Percentiles rank a stretch among this genome's conserved stretches.
phyloP scores from a whole-genome alignment of 176 grass and related monocot genomes.

The Cocos nucifera region DNA sequence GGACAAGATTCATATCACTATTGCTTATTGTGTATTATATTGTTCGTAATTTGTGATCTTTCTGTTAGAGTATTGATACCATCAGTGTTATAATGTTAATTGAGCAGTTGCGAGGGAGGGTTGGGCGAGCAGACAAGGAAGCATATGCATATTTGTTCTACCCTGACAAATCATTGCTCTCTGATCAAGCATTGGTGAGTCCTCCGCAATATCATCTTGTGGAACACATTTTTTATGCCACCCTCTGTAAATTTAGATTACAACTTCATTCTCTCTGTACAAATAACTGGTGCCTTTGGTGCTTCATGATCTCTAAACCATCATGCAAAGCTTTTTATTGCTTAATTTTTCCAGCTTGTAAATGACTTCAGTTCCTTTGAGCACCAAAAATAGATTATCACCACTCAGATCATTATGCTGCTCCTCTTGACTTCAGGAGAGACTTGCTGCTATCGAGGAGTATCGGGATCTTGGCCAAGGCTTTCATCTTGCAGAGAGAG shows the following conservation, averaged over 20 bases:
- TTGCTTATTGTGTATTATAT: not conserved
- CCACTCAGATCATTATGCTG: no score
- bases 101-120: constrained; percentile 76
- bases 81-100: constrained; percentile 18
- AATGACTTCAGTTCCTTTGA: no score
- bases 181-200: constrained; percentile 61
- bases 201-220: constrained; percentile 4
- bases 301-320: no score
- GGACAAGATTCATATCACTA: no score
- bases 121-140: constrained; percentile 87
- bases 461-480: constrained; percentile 80
- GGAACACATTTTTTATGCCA: constrained; percentile 15
- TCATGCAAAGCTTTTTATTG: no score
- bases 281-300: no score
- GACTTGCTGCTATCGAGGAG: constrained; percentile 82
- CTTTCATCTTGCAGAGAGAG: constrained; percentile 90
- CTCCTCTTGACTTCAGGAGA: constrained; percentile 50
- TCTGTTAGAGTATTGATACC: no score
- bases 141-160: constrained; percentile 79
- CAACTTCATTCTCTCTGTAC: no score
- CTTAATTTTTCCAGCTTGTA: no score
- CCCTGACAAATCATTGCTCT: constrained; percentile 73
- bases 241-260: not conserved
- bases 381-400: no score
- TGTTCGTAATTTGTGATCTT: constrained; percentile 2